Base-by-base conservation (phyloP, 2,329 filamentous ascomycete genomes). In the Diaporthe sp. region DNA sequence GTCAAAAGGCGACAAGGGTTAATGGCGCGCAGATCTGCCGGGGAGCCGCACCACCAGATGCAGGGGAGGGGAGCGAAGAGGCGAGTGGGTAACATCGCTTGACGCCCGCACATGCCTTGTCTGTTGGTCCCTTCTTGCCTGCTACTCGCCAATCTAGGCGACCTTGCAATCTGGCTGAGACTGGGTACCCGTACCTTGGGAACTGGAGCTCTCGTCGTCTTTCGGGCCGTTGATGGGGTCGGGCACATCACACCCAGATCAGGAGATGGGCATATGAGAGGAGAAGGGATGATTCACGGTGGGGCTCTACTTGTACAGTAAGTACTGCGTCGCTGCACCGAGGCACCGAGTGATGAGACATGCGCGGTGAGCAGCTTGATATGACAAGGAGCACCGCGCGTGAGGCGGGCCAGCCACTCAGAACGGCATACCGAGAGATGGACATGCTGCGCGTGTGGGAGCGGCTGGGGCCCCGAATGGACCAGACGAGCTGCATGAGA, bases 111-210 rank as follows among this genome's bases (percentile, higher is more conserved):
- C 65, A 42, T 74, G 37, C 19, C 62, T 71, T 28, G 49, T 8
- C 49, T 28, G 57, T 55, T 37, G 25, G 67, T 57, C 55, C n/a
- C 25, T 60, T 75, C 60, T 72, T 31, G 31, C 15, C 58, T 61
- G 49, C 51, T 74, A 76, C 75, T 76, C 72, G 75, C 72, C 72
- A 34, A 74, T 55, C 72, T 72, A 75, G 72, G 72, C 75, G 75
- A 75, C 75, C 25, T 34, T 19, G 51, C 72, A 76, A 60, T 76
- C 37, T 74, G 37, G 37, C 42, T 44, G 72, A 71, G 75, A 76
- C 70, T 31, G 53, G 53, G 53, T 31, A 31, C 31, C 31, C 28
- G 51, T 25, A 46, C 6, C 46, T 49, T 58, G 34, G 62, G 37
- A 39, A 31, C 37, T 25, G 49, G 31, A 44, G 42, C 61, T 44